A percentile compares a stretch with the other conserved stretches of the same genome.
Conservation (phyloP, 2,329 filamentous ascomycete genomes). For the Pseudogymnoascus sp. region DNA sequence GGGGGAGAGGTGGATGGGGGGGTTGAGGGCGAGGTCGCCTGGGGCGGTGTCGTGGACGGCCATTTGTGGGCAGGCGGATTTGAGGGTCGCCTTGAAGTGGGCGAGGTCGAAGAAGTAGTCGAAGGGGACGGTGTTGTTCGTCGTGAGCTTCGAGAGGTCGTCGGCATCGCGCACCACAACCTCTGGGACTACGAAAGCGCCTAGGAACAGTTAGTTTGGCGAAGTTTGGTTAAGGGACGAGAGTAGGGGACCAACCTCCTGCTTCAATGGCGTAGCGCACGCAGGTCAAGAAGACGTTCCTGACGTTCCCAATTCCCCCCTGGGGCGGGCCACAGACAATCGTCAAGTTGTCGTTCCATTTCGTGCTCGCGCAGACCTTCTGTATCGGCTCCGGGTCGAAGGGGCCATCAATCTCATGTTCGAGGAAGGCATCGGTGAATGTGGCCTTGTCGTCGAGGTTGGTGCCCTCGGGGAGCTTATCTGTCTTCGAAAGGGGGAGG, state of each 20-base stretch:
- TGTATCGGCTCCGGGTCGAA: conserved; percentile 15
- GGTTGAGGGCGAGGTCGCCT: conserved; percentile 15
- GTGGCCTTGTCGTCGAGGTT: background rate
- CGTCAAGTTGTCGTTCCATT: conserved; percentile 35
- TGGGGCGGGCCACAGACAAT: conserved; percentile 36
- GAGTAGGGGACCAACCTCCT: conserved; percentile 31
- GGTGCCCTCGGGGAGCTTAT: background rate
- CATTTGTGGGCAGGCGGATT: conserved; percentile 8
- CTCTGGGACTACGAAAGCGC: conserved; percentile 29
- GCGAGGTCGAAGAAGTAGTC: conserved; percentile 20
- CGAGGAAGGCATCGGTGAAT: conserved; percentile 14
- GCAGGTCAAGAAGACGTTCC: conserved; percentile 39
- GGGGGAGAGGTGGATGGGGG: conserved; percentile 7
- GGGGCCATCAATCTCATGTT: conserved; percentile 18
- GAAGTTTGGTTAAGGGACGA: conserved; percentile 8
- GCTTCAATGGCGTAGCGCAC: conserved; percentile 40
- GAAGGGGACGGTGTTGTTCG: conserved; percentile 14
- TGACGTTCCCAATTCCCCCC: conserved; percentile 37
- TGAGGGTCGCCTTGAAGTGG: conserved; percentile 14
- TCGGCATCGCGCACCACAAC: conserved; percentile 12
- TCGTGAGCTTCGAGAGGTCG: conserved; percentile 10
- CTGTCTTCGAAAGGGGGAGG: background rate
- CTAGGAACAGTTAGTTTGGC: conserved; percentile 7
- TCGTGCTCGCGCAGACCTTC: conserved; percentile 29
- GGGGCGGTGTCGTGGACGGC: background rate